phyloP scores from a whole-genome alignment of 768 basidiomycete genomes.

The Leucocoprinus sp. region DNA sequence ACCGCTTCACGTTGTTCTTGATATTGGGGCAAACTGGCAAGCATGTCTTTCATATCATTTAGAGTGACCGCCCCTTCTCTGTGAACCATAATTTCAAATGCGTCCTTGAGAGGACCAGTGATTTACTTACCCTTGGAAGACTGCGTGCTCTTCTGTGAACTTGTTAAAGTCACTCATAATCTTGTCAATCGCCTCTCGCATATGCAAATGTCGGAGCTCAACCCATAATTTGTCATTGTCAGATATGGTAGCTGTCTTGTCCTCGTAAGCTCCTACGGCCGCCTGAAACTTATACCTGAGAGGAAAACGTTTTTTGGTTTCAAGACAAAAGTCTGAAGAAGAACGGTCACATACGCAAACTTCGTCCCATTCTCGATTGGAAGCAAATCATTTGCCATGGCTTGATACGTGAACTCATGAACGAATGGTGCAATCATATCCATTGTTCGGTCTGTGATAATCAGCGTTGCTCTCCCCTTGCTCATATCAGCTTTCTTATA shows the following conservation, averaged over 20 bases:
- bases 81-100: not conserved
- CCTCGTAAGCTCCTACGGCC: slow-evolving; percentile 76
- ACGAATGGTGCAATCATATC: slow-evolving; percentile 85
- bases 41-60: slow-evolving; percentile 99
- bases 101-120: not conserved
- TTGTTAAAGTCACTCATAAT: slow-evolving; percentile 94
- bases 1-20: slow-evolving; percentile 95
- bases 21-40: slow-evolving; percentile 89
- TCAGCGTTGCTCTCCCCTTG: slow-evolving; percentile 69
- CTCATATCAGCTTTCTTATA: slow-evolving; percentile 47
- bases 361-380: slow-evolving; percentile 79
- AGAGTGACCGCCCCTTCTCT: slow-evolving; percentile 80
- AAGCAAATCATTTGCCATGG: slow-evolving; percentile 94
- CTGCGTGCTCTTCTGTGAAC: slow-evolving; percentile 90
- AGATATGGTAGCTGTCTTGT: slow-evolving; percentile 78
- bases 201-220: slow-evolving; percentile 92
- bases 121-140: slow-evolving; percentile 72
- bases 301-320: not conserved
- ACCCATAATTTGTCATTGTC: slow-evolving; percentile 90
- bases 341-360: slow-evolving; percentile 60
- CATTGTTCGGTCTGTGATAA: slow-evolving; percentile 96
- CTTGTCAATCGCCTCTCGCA: slow-evolving; percentile 97
- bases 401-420: slow-evolving; percentile 99
- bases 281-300: slow-evolving; percentile 90
- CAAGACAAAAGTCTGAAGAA: slow-evolving; percentile 1